Base-by-base conservation (phyloP, 306 rosid genomes). In the Ziziphus jujuba region DNA sequence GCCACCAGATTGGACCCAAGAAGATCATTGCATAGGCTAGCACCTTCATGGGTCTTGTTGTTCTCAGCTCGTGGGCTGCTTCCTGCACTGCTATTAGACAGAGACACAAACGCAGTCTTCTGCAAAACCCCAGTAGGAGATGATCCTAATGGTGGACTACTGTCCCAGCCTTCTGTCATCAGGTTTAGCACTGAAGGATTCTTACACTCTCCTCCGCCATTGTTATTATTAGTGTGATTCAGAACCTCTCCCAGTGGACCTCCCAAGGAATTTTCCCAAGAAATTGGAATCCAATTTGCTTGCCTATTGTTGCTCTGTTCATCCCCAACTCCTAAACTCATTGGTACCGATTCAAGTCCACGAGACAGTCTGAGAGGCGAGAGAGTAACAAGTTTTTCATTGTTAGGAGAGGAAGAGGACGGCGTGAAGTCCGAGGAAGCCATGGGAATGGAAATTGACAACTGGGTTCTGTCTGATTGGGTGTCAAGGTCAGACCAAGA, bases 231-330 rank as follows among this genome's bases (percentile, higher is more conserved):
- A 11, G 84, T 82, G 9, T 81, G 89, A 72, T 95, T 77, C 33
- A 95, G 76, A 53, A 88, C 99, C 71, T 93, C 99, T 7, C 99
- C 99, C 0, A 93, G 89, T 23, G 99, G 99, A 44, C 99, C 97
- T 0, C 96, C 97, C 88, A 85, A 63, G 0, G 97, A 90, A 61
- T 70, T 77, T 65, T 83, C 95, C 97, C 99, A 90, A 25, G 91
- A 61, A 44, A 86, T 83, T 22, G 97, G 98, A 24, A 93, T 88
- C 96, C 97, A 90, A 72, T 79, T 81, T 13, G 90, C 66, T 61
- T 84, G 72, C 44, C 63, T 86, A 52, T 81, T 85, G 2, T 35
- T 48, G 75, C 61, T 71, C 40, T 84, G 58, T 24, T 81, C 92
- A 47, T 63, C 67, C 60, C 88, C 80, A 12, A 73, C 85, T 54